Evolutionary conservation across 2,329 filamentous ascomycete genomes (phyloP).

Genomic region (Geosmithia flava): DNA sequence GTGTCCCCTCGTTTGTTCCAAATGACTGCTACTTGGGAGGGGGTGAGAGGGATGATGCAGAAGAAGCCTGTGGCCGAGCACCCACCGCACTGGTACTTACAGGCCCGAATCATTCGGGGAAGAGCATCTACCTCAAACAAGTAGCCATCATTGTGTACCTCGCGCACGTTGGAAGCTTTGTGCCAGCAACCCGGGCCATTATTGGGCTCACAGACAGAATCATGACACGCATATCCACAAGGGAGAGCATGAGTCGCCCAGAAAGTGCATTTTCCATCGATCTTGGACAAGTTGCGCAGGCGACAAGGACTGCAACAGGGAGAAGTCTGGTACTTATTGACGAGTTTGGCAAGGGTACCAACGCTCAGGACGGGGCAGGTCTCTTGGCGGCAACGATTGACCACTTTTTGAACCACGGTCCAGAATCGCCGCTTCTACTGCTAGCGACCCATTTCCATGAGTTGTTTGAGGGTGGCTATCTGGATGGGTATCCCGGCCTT

Average conservation of each 20-base stretch:
- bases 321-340: slow-evolving; percentile 81
- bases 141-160: slow-evolving; percentile 83
- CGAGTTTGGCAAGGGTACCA: slow-evolving; percentile 68
- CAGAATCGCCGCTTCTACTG: slow-evolving; percentile 41
- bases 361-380: slow-evolving; percentile 43
- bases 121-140: slow-evolving; percentile 93
- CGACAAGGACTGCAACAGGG: slow-evolving; percentile 60
- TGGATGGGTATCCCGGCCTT: slow-evolving; percentile 37
- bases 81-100: slow-evolving; percentile 67
- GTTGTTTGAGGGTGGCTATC: slow-evolving; percentile 53
- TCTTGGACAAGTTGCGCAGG: slow-evolving; percentile 72
- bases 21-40: slow-evolving; percentile 63
- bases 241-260: slow-evolving; percentile 45
- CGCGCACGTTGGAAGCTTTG: slow-evolving; percentile 84
- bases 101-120: slow-evolving; percentile 92
- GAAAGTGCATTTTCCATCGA: slow-evolving; percentile 64
- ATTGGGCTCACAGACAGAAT: slow-evolving; percentile 92
- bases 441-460: slow-evolving; percentile 57
- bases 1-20: slow-evolving; percentile 67
- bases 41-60: slow-evolving; percentile 26
- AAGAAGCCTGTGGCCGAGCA: neutral
- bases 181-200: slow-evolving; percentile 63
- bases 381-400: slow-evolving; percentile 44
- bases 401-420: slow-evolving; percentile 36
- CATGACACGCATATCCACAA: slow-evolving; percentile 70